Conservation (phyloP, 2,329 filamentous ascomycete genomes). For the Gremmenia infestans region DNA sequence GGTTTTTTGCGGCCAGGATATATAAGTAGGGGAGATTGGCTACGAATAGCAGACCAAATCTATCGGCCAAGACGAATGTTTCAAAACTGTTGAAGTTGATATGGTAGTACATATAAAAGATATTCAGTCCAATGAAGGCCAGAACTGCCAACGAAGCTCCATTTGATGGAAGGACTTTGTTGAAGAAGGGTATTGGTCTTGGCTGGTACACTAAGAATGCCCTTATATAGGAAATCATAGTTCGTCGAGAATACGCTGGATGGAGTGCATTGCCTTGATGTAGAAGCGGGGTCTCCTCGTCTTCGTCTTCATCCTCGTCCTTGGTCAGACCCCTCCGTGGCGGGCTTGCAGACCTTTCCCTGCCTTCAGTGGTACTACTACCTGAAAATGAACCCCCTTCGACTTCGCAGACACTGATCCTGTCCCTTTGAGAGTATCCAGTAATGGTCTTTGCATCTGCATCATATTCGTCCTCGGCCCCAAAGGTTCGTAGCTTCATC, state of each 20-base stretch:
- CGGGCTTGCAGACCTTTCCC: constrained; percentile 15
- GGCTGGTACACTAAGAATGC: constrained; percentile 51
- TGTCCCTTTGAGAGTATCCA: neutral
- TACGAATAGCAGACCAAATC: constrained; percentile 35
- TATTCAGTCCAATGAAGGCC: constrained; percentile 47
- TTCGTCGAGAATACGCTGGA: neutral
- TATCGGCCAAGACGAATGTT: constrained; percentile 46
- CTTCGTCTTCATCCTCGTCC: neutral
- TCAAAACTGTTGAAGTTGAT: constrained; percentile 43
- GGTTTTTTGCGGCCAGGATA: constrained; percentile 61
- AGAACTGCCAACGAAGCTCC: constrained; percentile 48
- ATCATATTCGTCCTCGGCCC: constrained; percentile 10
- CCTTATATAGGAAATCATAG: constrained; percentile 16
- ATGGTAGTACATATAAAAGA: constrained; percentile 53
- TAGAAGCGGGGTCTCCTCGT: constrained; percentile 25
- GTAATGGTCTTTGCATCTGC: constrained; percentile 11
- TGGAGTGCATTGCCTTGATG: neutral
- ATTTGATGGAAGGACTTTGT: constrained; percentile 54
- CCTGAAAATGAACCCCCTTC: constrained; percentile 16
- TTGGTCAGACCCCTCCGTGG: constrained; percentile 4
- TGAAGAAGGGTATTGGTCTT: constrained; percentile 48
- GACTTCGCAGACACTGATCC: constrained; percentile 6
- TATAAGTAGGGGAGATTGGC: constrained; percentile 52
- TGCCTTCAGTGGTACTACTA: constrained; percentile 21
- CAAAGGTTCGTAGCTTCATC: constrained; percentile 4